Percentiles rank a stretch among this genome's conserved stretches.
Evolutionary conservation across 1,139 yeast genomes (phyloP).

Genomic region (Protomyces lactucae-debilis): DNA sequence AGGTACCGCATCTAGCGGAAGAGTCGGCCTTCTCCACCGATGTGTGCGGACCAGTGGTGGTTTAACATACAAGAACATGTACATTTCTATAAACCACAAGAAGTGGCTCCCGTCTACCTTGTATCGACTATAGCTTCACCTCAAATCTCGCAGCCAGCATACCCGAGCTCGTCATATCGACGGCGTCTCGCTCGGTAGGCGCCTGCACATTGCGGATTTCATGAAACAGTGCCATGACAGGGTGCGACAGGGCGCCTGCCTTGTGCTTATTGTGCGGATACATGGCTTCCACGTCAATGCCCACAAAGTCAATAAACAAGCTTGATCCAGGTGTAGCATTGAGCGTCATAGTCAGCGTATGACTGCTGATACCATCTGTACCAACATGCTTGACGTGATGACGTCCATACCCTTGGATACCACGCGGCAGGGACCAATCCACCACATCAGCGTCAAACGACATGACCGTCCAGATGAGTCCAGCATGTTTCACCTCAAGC

Average conservation of each 20-base stretch:
- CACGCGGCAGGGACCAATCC: conserved; percentile 22
- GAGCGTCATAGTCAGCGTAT: conserved; percentile 6
- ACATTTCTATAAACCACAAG: no score
- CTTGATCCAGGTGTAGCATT: background rate
- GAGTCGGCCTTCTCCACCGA: no score
- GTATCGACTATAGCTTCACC: background rate
- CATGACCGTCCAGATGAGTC: conserved; percentile 28
- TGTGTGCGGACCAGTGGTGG: no score
- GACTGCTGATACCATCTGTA: conserved; percentile 4
- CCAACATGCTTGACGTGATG: conserved; percentile 28
- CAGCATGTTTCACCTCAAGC: conserved; percentile 17
- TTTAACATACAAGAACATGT: no score
- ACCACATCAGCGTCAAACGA: conserved; percentile 26
- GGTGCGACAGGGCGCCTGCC: conserved; percentile 2
- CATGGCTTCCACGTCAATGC: conserved; percentile 15
- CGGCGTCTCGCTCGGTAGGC: conserved; percentile 4
- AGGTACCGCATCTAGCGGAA: no score
- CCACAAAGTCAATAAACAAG: conserved; percentile 14
- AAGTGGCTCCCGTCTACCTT: no score
- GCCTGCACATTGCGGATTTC: background rate
- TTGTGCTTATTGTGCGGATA: conserved; percentile 22
- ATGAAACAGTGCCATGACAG: conserved; percentile 5
- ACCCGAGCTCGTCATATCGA: conserved; percentile 3
- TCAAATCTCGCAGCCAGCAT: background rate
- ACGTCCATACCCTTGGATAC: conserved; percentile 6